Evolutionary conservation across 108 stramenopile species (phyloP), one percentile per base, ranked within the genome.

Genomic region (Nannochloropsis salina): DNA sequence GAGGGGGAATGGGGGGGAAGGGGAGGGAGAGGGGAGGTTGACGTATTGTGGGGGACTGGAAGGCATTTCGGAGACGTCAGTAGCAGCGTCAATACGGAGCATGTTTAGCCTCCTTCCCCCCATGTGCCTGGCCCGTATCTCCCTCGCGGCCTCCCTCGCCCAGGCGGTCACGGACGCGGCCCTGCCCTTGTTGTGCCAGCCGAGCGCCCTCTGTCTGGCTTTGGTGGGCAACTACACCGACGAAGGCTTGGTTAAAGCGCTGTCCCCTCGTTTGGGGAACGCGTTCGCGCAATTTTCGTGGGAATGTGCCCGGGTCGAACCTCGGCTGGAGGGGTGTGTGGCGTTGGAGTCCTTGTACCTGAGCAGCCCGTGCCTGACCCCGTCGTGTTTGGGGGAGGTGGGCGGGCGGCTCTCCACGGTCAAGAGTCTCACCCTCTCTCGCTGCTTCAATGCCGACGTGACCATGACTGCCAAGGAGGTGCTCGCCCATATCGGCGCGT

Each of bases 51-150:
- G 47, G 47, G 47, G 47, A 15, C 10, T 12, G 47, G 6, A 74
- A 74, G 61, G 8, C 3, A 74, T n/a, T 15, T 74, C 20, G 47
- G 15, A 51, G 47, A 74, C 61, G 61, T n/a, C 8, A 2, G n/a
- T n/a, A 74, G 61, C 61, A n/a, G 61, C 61, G 61, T n/a, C 61
- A 15, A 74, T 74, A n/a, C 61, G 8, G 2, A n/a, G 2, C 2
- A 74, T 74, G 20, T 74, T 74, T n/a, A 74, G 61, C 61, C 61
- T 74, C n/a, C 61, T 74, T n/a, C 61, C 61, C 6, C n/a, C 61
- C 61, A 15, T 4, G 6, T 74, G 61, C 61, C 3, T 74, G 61
- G 61, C 61, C 3, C 61, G 2, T 74, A 74, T 74, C 8, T 74
- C 61, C 61, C 61, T 74, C 61, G 61, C 61, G n/a, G 61, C 61